Percentiles rank a stretch among this genome's conserved stretches.
phyloP scores from a whole-genome alignment of 495 filamentous ascomycete species.

The Hypoxylon intermedium region DNA sequence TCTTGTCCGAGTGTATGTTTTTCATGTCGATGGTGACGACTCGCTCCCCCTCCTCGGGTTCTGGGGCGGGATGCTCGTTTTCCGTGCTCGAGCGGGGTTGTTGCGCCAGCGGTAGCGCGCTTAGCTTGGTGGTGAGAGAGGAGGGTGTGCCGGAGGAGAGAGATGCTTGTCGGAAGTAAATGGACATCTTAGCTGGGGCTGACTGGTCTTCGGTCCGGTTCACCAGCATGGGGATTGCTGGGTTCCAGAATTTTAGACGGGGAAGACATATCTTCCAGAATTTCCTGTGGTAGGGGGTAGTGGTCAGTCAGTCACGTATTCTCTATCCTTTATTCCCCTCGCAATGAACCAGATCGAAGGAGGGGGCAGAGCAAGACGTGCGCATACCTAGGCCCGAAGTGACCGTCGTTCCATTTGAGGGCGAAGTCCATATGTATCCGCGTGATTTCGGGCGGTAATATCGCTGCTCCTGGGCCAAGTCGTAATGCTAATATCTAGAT shows the following conservation, averaged over 20 bases:
- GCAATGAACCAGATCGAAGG: background rate
- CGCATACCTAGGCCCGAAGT: slow-evolving; percentile 79
- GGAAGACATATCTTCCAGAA: slow-evolving; percentile 88
- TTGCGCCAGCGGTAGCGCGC: slow-evolving; percentile 37
- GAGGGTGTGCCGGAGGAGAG: slow-evolving; percentile 35
- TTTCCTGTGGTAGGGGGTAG: slow-evolving; percentile 58
- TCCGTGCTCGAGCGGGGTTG: slow-evolving; percentile 46
- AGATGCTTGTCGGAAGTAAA: slow-evolving; percentile 67
- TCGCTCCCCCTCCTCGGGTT: slow-evolving; percentile 52
- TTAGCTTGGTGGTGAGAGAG: slow-evolving; percentile 27
- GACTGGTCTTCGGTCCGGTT: slow-evolving; percentile 64
- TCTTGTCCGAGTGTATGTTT: slow-evolving; percentile 64
- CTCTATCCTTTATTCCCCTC: too few species aligned
- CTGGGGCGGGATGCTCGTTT: slow-evolving; percentile 48
- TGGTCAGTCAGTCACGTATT: slow-evolving; percentile 10
- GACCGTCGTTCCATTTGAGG: slow-evolving; percentile 66
- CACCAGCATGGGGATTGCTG: slow-evolving; percentile 80
- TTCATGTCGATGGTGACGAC: slow-evolving; percentile 68
- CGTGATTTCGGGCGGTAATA: slow-evolving; percentile 80
- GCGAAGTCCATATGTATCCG: slow-evolving; percentile 86
- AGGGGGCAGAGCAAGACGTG: background rate
- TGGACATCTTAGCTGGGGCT: slow-evolving; percentile 70
- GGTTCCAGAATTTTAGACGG: slow-evolving; percentile 93
- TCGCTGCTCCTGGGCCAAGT: slow-evolving; percentile 79
- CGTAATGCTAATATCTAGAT: slow-evolving; percentile 73